phyloP scores from a whole-genome alignment of 257 asterid genomes.

The Solanum dulcamara region DNA sequence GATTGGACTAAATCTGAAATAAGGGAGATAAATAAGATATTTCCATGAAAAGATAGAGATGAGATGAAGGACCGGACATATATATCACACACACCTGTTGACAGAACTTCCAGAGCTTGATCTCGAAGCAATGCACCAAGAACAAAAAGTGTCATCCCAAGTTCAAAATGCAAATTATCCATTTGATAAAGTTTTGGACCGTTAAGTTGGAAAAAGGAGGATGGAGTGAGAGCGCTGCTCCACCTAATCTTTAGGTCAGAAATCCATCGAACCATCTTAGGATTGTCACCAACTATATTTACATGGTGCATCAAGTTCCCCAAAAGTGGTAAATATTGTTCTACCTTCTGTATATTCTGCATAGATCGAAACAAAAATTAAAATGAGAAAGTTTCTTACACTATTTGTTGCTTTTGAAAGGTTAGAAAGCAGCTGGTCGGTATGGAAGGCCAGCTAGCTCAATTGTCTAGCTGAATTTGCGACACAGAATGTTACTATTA shows the following conservation, averaged over 20 bases:
- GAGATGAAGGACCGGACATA: background rate
- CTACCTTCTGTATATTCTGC: conserved; percentile 61
- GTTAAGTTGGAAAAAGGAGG: conserved; percentile 18
- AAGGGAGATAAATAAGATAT: background rate
- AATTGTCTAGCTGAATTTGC: background rate
- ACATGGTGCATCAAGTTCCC: conserved; percentile 37
- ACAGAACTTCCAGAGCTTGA: conserved; percentile 37
- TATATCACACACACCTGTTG: conserved; percentile 22
- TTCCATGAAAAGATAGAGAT: background rate
- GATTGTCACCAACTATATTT: background rate
- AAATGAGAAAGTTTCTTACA: background rate
- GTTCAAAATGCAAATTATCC: conserved; percentile 32
- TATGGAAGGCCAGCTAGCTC: background rate
- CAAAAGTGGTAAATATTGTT: conserved; percentile 45
- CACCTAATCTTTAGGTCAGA: conserved; percentile 44
- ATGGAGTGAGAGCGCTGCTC: conserved; percentile 37
- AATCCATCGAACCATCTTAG: conserved; percentile 14
- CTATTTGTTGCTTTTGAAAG: background rate
- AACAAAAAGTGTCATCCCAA: conserved; percentile 41
- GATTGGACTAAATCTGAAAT: conserved; percentile 56
- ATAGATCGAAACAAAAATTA: background rate
- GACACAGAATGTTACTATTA: background rate
- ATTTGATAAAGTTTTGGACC: conserved; percentile 35
- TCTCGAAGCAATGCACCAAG: conserved; percentile 47
- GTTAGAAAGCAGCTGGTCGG: background rate